Conservation (phyloP, 1,139 yeast species). For the Pichia sp. region DNA sequence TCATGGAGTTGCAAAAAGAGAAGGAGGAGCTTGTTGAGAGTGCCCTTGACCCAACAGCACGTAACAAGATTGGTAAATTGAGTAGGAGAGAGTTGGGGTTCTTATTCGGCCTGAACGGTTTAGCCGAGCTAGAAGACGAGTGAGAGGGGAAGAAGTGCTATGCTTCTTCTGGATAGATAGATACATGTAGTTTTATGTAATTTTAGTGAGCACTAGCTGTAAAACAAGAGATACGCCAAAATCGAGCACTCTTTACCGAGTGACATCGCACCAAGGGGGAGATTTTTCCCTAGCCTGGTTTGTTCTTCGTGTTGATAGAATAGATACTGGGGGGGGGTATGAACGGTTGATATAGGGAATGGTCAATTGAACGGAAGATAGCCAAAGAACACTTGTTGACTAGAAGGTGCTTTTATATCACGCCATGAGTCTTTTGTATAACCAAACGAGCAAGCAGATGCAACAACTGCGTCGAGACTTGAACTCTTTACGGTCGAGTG, state of each 20-base stretch:
- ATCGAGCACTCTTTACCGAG: background rate
- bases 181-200: background rate
- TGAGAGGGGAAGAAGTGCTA: background rate
- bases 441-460: constrained; percentile 85
- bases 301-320: no score
- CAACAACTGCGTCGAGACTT: constrained; percentile 68
- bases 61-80: constrained; percentile 59
- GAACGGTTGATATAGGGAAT: background rate
- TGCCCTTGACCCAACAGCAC: constrained; percentile 75
- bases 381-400: background rate
- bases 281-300: no score
- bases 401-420: background rate
- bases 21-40: constrained; percentile 73
- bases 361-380: no score
- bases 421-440: constrained; percentile 68
- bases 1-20: constrained; percentile 65
- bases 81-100: constrained; percentile 71
- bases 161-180: background rate
- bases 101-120: constrained; percentile 64
- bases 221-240: background rate
- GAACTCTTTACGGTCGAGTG: constrained; percentile 58
- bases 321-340: no score
- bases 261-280: background rate
- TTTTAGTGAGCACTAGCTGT: background rate
- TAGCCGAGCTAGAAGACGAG: constrained; percentile 23